phyloP scores from a whole-genome alignment of 495 filamentous ascomycete species.

The Penicillium alfredii region DNA sequence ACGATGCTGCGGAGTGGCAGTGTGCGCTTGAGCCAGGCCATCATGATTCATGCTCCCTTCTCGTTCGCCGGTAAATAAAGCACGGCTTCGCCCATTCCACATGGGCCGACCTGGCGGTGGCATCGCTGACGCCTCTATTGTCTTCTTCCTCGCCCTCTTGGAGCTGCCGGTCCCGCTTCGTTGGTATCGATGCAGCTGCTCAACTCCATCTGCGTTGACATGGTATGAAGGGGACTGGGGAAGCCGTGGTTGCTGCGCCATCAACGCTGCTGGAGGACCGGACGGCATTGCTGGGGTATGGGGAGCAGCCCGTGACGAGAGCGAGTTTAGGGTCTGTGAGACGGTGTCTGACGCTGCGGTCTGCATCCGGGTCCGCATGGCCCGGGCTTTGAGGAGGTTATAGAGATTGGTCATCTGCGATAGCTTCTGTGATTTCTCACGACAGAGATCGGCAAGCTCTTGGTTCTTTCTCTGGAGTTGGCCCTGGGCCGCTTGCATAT shows the following conservation, averaged over 20 bases:
- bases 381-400: conserved; percentile 69
- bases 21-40: not conserved
- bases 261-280: not conserved
- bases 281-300: conserved; percentile 6
- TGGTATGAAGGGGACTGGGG: conserved; percentile 28
- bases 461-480: conserved; percentile 68
- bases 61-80: not conserved
- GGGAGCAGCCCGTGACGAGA: conserved; percentile 13
- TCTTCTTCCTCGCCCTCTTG: conserved; percentile 16
- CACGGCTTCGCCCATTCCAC: conserved; percentile 20
- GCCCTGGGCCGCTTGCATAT: conserved; percentile 60
- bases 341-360: conserved; percentile 64
- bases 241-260: conserved; percentile 4
- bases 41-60: not conserved
- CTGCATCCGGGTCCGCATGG: conserved; percentile 62
- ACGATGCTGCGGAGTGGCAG: conserved; percentile 20
- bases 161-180: conserved; percentile 47
- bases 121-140: conserved; percentile 18
- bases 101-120: conserved; percentile 19
- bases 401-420: conserved; percentile 78
- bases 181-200: conserved; percentile 40
- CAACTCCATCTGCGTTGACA: conserved; percentile 33
- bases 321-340: conserved; percentile 47
- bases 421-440: conserved; percentile 71
- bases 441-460: conserved; percentile 61